A percentile compares a stretch with the other conserved stretches of the same genome.
Conservation (phyloP, 129 eudicot species). For the Chrysanthemum makinoi region DNA sequence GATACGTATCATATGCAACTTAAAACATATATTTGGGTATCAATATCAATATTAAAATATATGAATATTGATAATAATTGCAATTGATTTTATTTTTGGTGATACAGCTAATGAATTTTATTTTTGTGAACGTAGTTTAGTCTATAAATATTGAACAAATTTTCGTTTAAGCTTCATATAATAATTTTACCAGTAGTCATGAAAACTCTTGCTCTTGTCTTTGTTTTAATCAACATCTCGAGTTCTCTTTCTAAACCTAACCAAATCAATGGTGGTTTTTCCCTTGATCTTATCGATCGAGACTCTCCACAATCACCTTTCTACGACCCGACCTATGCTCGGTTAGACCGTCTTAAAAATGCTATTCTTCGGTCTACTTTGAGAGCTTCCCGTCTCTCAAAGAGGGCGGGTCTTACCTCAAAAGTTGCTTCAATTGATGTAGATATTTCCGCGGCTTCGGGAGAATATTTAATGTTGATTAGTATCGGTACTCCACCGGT, state of each 20-base stretch:
- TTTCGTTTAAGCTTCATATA: background rate
- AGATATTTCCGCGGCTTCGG: constrained; percentile 5
- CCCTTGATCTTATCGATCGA: constrained; percentile 47
- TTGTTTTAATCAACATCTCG: constrained; percentile 8
- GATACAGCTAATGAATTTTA: too few species aligned
- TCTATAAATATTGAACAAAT: too few species aligned
- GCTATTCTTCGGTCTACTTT: too few species aligned
- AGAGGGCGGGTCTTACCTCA: background rate
- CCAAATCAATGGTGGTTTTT: constrained; percentile 27
- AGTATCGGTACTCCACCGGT: constrained; percentile 58
- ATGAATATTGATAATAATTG: too few species aligned
- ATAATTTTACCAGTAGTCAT: constrained; percentile 11
- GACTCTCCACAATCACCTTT: constrained; percentile 58
- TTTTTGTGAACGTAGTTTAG: too few species aligned
- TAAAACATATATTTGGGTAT: too few species aligned
- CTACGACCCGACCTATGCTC: constrained; percentile 33
- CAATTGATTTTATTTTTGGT: too few species aligned
- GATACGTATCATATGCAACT: too few species aligned
- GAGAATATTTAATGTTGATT: constrained; percentile 55
- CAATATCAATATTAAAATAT: too few species aligned
- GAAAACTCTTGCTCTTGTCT: background rate
- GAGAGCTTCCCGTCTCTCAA: constrained; percentile 9
- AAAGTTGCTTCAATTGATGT: constrained; percentile 18
- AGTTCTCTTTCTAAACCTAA: constrained; percentile 7
- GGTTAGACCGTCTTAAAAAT: constrained; percentile 15